Evolutionary conservation across 768 basidiomycete species (phyloP).

Genomic region (Chalciporus piperatus): DNA sequence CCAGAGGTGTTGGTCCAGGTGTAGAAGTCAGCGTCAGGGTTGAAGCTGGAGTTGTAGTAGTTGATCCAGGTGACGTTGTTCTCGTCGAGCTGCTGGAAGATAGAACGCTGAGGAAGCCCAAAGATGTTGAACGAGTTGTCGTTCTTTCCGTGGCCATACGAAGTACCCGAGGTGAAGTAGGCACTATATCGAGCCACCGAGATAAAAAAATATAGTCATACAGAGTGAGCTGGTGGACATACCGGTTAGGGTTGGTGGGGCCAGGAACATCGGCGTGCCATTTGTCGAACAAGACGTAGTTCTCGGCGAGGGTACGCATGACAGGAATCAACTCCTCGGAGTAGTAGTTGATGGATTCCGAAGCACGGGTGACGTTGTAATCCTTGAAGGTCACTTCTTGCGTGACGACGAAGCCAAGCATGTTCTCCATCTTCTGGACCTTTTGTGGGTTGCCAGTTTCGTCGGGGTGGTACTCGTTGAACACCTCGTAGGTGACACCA

Average conservation of each 20-base stretch:
- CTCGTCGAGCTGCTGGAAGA: conserved; percentile 27
- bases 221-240: background rate
- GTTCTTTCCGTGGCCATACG: conserved; percentile 23
- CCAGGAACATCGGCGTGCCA: conserved; percentile 28
- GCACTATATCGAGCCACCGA: conserved; percentile 7
- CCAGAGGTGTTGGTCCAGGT: conserved; percentile 19
- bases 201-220: background rate
- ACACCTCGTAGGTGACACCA: conserved; percentile 23
- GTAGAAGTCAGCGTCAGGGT: conserved; percentile 24
- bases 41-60: conserved; percentile 29
- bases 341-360: conserved; percentile 21
- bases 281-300: conserved; percentile 21
- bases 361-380: conserved; percentile 10
- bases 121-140: conserved; percentile 13
- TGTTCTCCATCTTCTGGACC: conserved; percentile 7
- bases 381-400: conserved; percentile 16
- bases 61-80: conserved; percentile 23
- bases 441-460: conserved; percentile 4
- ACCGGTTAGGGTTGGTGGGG: conserved; percentile 28
- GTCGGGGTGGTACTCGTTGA: conserved; percentile 21
- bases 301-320: conserved; percentile 22
- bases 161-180: conserved; percentile 27
- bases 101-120: conserved; percentile 26
- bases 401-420: conserved; percentile 24
- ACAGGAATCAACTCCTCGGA: conserved; percentile 25